Base-by-base conservation (phyloP, 768 basidiomycete species). In the Ramaria sp. region DNA sequence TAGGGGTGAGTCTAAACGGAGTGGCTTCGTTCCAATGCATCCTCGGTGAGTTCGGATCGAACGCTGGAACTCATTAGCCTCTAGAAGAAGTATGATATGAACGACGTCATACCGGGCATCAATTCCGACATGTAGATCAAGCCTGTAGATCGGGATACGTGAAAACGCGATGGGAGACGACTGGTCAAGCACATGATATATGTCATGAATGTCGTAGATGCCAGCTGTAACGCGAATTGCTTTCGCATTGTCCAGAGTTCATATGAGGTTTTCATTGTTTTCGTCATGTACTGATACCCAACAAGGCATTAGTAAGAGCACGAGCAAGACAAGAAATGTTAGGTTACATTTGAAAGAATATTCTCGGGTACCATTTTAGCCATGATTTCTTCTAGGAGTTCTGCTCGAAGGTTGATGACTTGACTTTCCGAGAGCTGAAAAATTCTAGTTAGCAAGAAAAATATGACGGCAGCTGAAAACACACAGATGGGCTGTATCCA, bases 171-270 rank as follows among this genome's bases (percentile, higher is more conserved):
- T 0, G 95, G 95, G 7, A 81, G 77, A 46, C 95, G 83, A 65
- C 87, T 88, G 27, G 86, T 86, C 33, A 97, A 76, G 62, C 81
- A 87, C 63, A 96, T 80, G 30, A 88, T 75, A 66, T 87, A 95
- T 15, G 92, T 93, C 81, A 95, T 85, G 77, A 97, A 98, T 64
- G 89, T 86, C 43, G 81, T 82, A 1, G 88, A 79, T 6, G 96
- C 91, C 38, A 92, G 74, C 66, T 98, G 94, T 41, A 87, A 69
- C 9, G 94, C 86, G 69, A 98, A 96, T 70, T 97, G 94, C 72
- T 96, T 98, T 59, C 96, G 83, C 83, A 98, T 92, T 59, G 89
- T 79, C 95, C 95, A 99, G 3, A 98, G 77, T 63, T 93, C 90
- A 57, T 81, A 80, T 4, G 94, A 83, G 1, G 78, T 79, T 47